These are phyloP conservation scores for Marasmius sp. DNA, from an alignment of 1,284 basidiomycete genomes.

Conservation along the genomic window DNA sequence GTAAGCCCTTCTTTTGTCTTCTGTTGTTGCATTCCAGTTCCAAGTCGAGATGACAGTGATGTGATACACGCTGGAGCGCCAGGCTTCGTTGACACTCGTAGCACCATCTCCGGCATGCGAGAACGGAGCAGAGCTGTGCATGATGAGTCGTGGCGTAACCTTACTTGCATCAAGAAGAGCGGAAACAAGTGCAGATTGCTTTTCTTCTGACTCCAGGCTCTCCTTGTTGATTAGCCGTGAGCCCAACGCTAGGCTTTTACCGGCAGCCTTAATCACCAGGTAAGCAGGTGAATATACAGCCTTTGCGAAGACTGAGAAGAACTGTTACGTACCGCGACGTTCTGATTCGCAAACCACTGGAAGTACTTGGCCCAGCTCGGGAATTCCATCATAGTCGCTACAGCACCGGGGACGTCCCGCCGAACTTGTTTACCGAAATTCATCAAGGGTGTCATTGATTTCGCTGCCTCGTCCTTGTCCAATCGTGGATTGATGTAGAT, in stretches of 20 bases:
- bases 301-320: conserved; percentile 17
- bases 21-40: conserved; percentile 22
- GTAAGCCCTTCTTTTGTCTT: conserved; percentile 16
- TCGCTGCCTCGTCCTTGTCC: conserved; percentile 29
- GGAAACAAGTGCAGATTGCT: conserved; percentile 30
- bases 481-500: conserved; percentile 20
- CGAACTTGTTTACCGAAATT: conserved; percentile 28
- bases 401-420: conserved; percentile 22
- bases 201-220: conserved; percentile 31
- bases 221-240: conserved; percentile 42
- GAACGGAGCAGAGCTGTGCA: conserved; percentile 24
- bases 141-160: conserved; percentile 17
- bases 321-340: conserved; percentile 20
- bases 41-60: conserved; percentile 19
- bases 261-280: conserved; percentile 29
- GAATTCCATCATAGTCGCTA: conserved; percentile 30
- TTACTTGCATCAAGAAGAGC: conserved; percentile 32
- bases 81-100: conserved; percentile 25
- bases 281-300: neutral
- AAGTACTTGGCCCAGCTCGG: conserved; percentile 41
- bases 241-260: conserved; percentile 36
- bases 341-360: conserved; percentile 29
- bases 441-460: conserved; percentile 40
- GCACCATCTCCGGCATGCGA: conserved; percentile 17
- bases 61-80: conserved; percentile 23